These are phyloP conservation scores for Physcia stellaris DNA, from an alignment of 495 filamentous ascomycete species.

Conservation along the genomic window DNA sequence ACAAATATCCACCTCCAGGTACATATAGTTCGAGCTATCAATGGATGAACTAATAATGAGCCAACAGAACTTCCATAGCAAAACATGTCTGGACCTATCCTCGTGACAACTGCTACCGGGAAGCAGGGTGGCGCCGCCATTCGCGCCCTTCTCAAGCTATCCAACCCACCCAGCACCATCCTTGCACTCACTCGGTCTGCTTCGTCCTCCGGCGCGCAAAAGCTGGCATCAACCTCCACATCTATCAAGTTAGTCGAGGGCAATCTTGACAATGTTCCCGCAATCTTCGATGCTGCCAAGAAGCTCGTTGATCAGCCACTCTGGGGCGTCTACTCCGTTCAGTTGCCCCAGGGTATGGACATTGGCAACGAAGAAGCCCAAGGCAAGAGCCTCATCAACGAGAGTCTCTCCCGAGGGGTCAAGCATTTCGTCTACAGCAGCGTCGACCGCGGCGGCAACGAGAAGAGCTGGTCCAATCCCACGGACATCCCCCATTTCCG, in stretches of 20 bases:
- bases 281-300: conserved; percentile 36
- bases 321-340: conserved; percentile 39
- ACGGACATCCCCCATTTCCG: conserved; percentile 51
- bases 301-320: conserved; percentile 25
- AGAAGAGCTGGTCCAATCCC: too few species aligned
- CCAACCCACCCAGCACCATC: too few species aligned
- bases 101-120: conserved; percentile 59
- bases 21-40: too few species aligned
- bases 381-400: conserved; percentile 47
- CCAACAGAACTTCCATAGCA: background rate
- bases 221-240: conserved; percentile 29
- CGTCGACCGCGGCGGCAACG: conserved; percentile 53
- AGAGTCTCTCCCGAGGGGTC: conserved; percentile 40
- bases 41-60: too few species aligned
- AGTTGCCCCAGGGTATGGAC: conserved; percentile 33
- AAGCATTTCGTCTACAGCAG: conserved; percentile 52
- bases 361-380: conserved; percentile 45
- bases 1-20: too few species aligned
- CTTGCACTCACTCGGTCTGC: conserved; percentile 56
- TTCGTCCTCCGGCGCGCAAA: conserved; percentile 36
- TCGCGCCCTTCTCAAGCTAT: conserved; percentile 37
- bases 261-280: conserved; percentile 34
- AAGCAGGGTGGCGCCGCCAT: conserved; percentile 56
- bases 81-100: conserved; percentile 24
- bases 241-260: conserved; percentile 43